Evolutionary conservation across 176 grass and related monocot genomes (phyloP).

Genomic region (Phyllostachys edulis): DNA sequence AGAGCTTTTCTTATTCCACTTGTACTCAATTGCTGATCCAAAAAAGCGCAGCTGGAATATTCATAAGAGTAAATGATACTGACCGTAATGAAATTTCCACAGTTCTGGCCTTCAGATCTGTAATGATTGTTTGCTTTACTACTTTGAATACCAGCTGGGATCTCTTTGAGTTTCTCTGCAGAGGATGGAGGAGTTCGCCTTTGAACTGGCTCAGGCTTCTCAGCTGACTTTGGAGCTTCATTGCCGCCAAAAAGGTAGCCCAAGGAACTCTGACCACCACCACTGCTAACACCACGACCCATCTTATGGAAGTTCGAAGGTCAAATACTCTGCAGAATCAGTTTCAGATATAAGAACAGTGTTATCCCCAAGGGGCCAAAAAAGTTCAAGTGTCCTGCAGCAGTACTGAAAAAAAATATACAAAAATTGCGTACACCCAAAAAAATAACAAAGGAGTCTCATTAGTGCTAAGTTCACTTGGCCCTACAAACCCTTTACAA

Average conservation of each 20-base stretch:
- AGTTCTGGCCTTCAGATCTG: constrained; percentile 55
- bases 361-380: background rate
- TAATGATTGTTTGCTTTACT: constrained; percentile 51
- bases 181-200: constrained; percentile 44
- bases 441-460: background rate
- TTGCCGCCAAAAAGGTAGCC: constrained; percentile 61
- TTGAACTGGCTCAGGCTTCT: constrained; percentile 36
- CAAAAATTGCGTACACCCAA: background rate
- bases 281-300: constrained; percentile 64
- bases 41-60: background rate
- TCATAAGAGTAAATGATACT: constrained; percentile 1
- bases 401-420: background rate
- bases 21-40: background rate
- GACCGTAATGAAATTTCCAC: constrained; percentile 64
- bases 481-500: background rate
- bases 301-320: constrained; percentile 25
- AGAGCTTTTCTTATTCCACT: background rate
- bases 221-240: constrained; percentile 47
- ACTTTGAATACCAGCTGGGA: constrained; percentile 60
- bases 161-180: constrained; percentile 50
- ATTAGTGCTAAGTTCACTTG: background rate
- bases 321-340: constrained; percentile 23
- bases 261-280: constrained; percentile 67
- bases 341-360: constrained; percentile 2
- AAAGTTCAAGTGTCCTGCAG: background rate